Evolutionary conservation across 441 rosid species (phyloP).

Genomic region (Geranium incanum): DNA sequence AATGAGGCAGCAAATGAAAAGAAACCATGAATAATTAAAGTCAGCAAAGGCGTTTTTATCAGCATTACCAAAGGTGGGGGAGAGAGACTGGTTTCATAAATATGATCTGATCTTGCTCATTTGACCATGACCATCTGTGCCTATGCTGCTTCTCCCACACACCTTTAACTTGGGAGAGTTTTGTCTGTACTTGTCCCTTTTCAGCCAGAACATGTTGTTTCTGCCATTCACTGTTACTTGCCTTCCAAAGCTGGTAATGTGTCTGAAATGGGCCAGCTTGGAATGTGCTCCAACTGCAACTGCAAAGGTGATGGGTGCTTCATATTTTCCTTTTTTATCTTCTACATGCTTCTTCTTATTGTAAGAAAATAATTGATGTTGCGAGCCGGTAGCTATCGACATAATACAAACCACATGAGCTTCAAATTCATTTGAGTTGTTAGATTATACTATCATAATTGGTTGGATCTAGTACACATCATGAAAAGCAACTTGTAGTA

Average conservation of each 20-base stretch:
- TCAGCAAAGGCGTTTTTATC: too few species aligned
- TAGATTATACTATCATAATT: too few species aligned
- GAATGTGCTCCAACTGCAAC: not conserved
- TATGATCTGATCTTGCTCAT: not conserved
- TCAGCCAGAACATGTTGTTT: not conserved
- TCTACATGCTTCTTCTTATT: not conserved
- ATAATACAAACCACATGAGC: too few species aligned
- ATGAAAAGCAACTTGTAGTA: too few species aligned
- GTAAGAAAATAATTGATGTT: not conserved
- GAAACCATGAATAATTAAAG: too few species aligned
- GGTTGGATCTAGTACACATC: too few species aligned
- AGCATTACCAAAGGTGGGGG: too few species aligned
- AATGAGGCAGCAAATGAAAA: slow-evolving; percentile 19
- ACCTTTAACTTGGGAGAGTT: not conserved
- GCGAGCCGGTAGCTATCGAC: not conserved
- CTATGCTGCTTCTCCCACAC: not conserved
- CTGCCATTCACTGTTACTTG: not conserved
- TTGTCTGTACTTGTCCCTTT: not conserved
- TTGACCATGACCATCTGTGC: not conserved
- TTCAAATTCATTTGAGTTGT: too few species aligned
- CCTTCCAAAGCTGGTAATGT: slow-evolving; percentile 4
- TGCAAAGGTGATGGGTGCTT: slow-evolving; percentile 1
- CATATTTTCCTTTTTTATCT: not conserved
- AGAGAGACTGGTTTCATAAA: too few species aligned
- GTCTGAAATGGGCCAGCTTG: not conserved